Conservation (phyloP, 768 basidiomycete species). For the Auriscalpium microsporum region DNA sequence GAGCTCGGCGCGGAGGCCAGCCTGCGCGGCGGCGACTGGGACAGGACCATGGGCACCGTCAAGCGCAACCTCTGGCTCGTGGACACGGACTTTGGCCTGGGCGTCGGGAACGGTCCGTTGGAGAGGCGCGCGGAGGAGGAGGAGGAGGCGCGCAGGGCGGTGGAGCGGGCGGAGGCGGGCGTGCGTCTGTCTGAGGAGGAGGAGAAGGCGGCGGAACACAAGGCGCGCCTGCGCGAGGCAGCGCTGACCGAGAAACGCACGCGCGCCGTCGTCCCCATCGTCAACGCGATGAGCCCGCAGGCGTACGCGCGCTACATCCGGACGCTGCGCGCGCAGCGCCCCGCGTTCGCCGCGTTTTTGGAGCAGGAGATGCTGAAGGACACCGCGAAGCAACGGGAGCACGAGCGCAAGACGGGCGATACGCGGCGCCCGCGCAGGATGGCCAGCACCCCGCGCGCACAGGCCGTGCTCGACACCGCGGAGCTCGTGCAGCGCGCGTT, state of each 20-base stretch:
- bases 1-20: constrained; percentile 43
- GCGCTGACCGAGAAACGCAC: background rate
- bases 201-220: background rate
- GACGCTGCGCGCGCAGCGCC: constrained; percentile 48
- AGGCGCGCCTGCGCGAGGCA: background rate
- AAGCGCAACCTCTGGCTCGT: constrained; percentile 23
- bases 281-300: constrained; percentile 48
- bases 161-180: background rate
- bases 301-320: constrained; percentile 53
- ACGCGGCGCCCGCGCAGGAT: background rate
- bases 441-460: constrained; percentile 12
- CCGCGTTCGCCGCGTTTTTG: constrained; percentile 45
- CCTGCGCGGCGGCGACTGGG: constrained; percentile 29
- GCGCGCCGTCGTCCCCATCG: constrained; percentile 35
- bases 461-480: constrained; percentile 5
- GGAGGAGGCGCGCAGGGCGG: constrained; percentile 5
- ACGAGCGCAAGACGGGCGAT: background rate
- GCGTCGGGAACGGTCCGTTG: background rate
- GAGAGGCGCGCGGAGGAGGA: background rate
- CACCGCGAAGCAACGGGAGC: background rate
- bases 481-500: constrained; percentile 27
- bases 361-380: constrained; percentile 16
- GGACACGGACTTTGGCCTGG: constrained; percentile 38
- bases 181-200: constrained; percentile 1
- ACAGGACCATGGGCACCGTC: constrained; percentile 28